phyloP scores from a whole-genome alignment of 1,139 yeast genomes.

The Suhomyces coccinellae region DNA sequence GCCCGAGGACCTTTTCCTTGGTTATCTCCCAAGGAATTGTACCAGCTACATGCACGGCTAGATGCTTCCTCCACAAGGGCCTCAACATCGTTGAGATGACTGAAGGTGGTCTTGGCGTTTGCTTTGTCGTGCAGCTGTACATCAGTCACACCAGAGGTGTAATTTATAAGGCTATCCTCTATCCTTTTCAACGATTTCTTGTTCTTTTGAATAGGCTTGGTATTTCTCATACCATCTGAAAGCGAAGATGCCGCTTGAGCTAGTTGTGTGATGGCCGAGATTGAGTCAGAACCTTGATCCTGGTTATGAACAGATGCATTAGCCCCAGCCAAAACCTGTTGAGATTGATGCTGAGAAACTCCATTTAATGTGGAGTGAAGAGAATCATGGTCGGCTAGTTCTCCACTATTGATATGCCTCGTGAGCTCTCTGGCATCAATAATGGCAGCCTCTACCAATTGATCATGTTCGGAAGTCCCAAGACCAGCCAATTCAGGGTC shows the following conservation, averaged over 20 bases:
- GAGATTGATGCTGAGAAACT: constrained; percentile 20
- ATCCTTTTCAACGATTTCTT: constrained; percentile 13
- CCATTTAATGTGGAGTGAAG: constrained; percentile 13
- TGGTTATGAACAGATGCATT: constrained; percentile 25
- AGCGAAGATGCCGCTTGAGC: constrained; percentile 34
- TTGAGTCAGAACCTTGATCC: constrained; percentile 17
- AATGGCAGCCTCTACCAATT: constrained; percentile 65
- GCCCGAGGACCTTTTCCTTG: constrained; percentile 39
- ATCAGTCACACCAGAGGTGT: constrained; percentile 7
- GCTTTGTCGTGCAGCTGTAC: constrained; percentile 2
- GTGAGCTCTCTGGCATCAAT: constrained; percentile 66
- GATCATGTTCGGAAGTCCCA: constrained; percentile 53
- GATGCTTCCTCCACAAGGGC: constrained; percentile 39
- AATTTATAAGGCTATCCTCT: constrained; percentile 12
- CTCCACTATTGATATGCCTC: constrained; percentile 31
- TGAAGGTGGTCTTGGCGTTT: constrained; percentile 25
- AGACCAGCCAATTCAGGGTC: constrained; percentile 60
- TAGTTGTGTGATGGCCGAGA: constrained; percentile 32
- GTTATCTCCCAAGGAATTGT: constrained; percentile 31
- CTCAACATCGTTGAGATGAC: constrained; percentile 33
- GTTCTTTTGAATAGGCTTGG: constrained; percentile 13
- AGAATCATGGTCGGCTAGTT: constrained; percentile 10
- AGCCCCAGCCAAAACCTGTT: constrained; percentile 25
- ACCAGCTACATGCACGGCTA: constrained; percentile 40
- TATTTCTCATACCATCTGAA: constrained; percentile 13